These are phyloP conservation scores for Fraxinus sp. DNA, from an alignment of 305 asterid species.

Conservation along the genomic window DNA sequence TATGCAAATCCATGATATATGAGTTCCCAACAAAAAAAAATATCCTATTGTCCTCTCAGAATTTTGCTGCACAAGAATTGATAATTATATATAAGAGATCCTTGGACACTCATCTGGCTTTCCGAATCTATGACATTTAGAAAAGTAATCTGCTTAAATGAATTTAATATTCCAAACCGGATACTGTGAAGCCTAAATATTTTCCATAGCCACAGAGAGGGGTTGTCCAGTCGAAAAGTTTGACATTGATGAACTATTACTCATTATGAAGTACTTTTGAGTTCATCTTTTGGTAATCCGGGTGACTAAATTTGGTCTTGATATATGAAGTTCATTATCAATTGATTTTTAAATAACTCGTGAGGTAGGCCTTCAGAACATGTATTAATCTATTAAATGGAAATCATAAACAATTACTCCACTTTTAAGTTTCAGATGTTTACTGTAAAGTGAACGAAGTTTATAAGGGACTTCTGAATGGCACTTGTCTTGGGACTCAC, in stretches of 20 bases:
- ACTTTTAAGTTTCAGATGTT: neutral
- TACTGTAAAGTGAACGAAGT: neutral
- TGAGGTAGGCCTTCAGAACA: neutral
- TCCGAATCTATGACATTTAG: neutral
- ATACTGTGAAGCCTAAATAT: neutral
- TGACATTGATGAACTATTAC: neutral
- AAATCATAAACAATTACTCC: neutral
- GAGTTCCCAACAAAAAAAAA: neutral
- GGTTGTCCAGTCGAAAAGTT: neutral
- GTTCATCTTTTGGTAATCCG: neutral
- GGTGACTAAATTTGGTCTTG: neutral
- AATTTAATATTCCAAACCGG: neutral
- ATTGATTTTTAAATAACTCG: neutral
- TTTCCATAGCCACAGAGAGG: neutral
- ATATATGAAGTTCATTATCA: neutral
- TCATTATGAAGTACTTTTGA: neutral
- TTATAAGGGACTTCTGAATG: neutral
- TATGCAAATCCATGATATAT: neutral
- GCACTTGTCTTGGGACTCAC: neutral
- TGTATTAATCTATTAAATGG: neutral
- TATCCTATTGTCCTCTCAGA: neutral
- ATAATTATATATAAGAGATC: neutral
- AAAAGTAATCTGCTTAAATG: neutral
- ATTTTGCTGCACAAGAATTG: neutral
- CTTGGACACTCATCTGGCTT: neutral